Conservation (phyloP, 2,329 filamentous ascomycete genomes). For the Colletotrichum limetticola region DNA sequence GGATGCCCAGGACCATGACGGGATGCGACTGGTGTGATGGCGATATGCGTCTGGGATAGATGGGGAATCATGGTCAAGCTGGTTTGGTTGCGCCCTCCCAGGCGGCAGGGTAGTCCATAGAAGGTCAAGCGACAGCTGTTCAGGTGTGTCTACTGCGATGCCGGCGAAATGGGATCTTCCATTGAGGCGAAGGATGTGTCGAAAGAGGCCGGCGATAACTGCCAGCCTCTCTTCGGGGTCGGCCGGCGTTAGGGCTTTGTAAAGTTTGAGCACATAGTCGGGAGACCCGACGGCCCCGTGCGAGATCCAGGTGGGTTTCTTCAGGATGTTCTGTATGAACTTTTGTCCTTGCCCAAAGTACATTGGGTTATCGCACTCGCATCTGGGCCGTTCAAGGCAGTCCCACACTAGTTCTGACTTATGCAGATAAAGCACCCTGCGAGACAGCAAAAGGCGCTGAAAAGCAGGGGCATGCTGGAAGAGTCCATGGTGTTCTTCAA, state of each 20-base stretch:
- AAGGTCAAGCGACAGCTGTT: neutral
- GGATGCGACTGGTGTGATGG: constrained; percentile 2
- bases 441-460: constrained; percentile 4
- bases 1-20: constrained; percentile 24
- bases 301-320: neutral
- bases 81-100: neutral
- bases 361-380: constrained; percentile 7
- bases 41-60: neutral
- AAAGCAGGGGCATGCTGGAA: neutral
- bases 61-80: neutral
- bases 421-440: constrained; percentile 7
- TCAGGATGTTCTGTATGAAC: neutral
- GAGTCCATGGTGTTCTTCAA: neutral
- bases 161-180: neutral
- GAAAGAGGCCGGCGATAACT: neutral
- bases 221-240: neutral
- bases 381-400: neutral
- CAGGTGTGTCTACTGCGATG: neutral
- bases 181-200: neutral
- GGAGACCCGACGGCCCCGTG: neutral
- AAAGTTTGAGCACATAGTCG: neutral
- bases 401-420: constrained; percentile 18
- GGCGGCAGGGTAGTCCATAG: neutral
- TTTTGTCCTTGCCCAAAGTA: neutral
- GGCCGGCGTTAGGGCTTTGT: neutral